Evolutionary conservation across 2,329 filamentous ascomycete genomes (phyloP).

Genomic region (Aspergillus ustus): DNA sequence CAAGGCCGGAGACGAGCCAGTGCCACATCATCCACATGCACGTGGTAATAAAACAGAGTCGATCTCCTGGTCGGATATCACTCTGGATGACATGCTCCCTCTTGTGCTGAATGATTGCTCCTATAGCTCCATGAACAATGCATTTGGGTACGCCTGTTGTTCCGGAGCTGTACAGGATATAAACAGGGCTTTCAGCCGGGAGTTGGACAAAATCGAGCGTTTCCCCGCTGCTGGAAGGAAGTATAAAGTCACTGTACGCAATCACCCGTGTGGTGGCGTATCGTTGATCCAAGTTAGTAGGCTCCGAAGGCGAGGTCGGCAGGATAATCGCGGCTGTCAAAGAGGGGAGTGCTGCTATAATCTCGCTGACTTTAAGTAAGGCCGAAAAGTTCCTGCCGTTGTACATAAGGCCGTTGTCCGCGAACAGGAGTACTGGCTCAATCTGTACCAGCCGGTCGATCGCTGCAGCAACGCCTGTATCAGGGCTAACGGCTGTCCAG

Average conservation of each 20-base stretch:
- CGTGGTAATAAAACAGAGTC: too few species aligned
- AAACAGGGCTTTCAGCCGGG: slow-evolving; percentile 76
- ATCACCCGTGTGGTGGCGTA: slow-evolving; percentile 43
- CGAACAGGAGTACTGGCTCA: slow-evolving; percentile 75
- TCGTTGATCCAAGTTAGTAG: slow-evolving; percentile 60
- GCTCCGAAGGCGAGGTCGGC: slow-evolving; percentile 59
- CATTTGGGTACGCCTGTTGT: slow-evolving; percentile 85
- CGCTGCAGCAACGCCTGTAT: slow-evolving; percentile 81
- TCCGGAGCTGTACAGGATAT: slow-evolving; percentile 54
- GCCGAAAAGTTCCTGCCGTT: slow-evolving; percentile 68
- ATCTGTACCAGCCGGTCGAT: slow-evolving; percentile 76
- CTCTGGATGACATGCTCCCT: too few species aligned
- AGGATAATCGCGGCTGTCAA: slow-evolving; percentile 65
- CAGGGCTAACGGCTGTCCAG: slow-evolving; percentile 45
- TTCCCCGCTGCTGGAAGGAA: too few species aligned
- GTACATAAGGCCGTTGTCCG: slow-evolving; percentile 57
- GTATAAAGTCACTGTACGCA: slow-evolving; percentile 27
- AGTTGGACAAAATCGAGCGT: slow-evolving; percentile 66
- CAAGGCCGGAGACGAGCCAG: too few species aligned
- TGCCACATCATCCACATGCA: too few species aligned
- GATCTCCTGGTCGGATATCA: too few species aligned
- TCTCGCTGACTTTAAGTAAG: slow-evolving; percentile 69
- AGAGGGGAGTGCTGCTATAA: slow-evolving; percentile 44
- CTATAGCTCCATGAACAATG: slow-evolving; percentile 69
- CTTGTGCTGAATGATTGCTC: too few species aligned